Evolutionary conservation across 1,284 basidiomycete species (phyloP).

Genomic region (Heterobasidion annosum): DNA sequence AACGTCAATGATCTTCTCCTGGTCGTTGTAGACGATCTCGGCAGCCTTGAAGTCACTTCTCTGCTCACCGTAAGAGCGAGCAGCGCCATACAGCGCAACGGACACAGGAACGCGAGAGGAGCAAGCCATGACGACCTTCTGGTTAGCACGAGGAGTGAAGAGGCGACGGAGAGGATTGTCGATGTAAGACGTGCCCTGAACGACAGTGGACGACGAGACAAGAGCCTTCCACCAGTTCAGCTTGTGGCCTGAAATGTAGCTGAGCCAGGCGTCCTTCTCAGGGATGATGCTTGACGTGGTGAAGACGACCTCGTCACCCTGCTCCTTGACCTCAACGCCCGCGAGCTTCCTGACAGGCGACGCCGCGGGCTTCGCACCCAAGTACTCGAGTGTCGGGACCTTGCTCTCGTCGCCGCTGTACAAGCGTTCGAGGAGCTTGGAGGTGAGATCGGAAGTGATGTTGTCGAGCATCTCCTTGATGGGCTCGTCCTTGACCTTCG

Average conservation of each 20-base stretch:
- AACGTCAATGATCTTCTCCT: constrained; percentile 59
- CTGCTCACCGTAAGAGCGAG: constrained; percentile 75
- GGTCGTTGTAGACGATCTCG: constrained; percentile 57
- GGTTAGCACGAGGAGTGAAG: constrained; percentile 74
- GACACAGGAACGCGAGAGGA: constrained; percentile 40
- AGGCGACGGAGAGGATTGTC: constrained; percentile 88
- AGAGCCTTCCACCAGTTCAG: constrained; percentile 87
- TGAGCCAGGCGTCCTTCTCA: constrained; percentile 68
- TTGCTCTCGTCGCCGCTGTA: constrained; percentile 76
- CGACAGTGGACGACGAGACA: constrained; percentile 73
- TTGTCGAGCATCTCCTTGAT: constrained; percentile 88
- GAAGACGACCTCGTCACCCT: constrained; percentile 44
- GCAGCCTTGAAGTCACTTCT: constrained; percentile 77
- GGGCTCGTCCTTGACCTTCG: constrained; percentile 86
- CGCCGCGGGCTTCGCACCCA: constrained; percentile 47
- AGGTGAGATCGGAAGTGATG: constrained; percentile 73
- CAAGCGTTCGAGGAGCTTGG: constrained; percentile 73
- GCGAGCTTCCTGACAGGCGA: constrained; percentile 23
- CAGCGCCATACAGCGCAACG: constrained; percentile 66
- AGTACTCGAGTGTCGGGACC: constrained; percentile 84
- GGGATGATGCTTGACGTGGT: constrained; percentile 52
- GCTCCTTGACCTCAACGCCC: constrained; percentile 39
- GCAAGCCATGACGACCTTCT: constrained; percentile 62
- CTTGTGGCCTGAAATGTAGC: constrained; percentile 72
- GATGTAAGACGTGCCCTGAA: constrained; percentile 78